phyloP scores from a whole-genome alignment of 2,329 filamentous ascomycete genomes.

The Aureobasidium sp. region DNA sequence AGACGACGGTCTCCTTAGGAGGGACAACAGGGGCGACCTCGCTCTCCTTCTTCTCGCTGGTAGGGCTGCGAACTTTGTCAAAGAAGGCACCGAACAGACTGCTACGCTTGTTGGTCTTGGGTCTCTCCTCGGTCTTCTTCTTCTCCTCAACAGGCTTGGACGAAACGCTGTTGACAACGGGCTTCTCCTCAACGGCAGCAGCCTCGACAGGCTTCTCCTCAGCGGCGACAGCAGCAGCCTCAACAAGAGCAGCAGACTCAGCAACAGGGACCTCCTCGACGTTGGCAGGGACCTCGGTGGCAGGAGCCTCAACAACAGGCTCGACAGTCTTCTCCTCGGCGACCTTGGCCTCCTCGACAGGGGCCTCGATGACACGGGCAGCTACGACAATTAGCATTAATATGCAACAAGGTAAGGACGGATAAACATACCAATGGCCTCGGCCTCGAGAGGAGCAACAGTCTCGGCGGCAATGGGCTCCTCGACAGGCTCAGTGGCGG shows the following conservation, averaged over 20 bases:
- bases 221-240: slow-evolving; percentile 7
- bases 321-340: slow-evolving; percentile 26
- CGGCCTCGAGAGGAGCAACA: slow-evolving; percentile 25
- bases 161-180: slow-evolving; percentile 37
- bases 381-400: slow-evolving; percentile 21
- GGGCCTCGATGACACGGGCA: slow-evolving; percentile 27
- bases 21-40: slow-evolving; percentile 50
- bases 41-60: slow-evolving; percentile 61
- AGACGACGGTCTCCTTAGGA: slow-evolving; percentile 41
- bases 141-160: slow-evolving; percentile 30
- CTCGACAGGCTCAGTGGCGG: slow-evolving; percentile 33
- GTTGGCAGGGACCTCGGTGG: slow-evolving; percentile 37
- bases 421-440: slow-evolving; percentile 26
- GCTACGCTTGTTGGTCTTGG: slow-evolving; percentile 72
- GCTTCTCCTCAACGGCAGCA: slow-evolving; percentile 33
- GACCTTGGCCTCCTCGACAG: slow-evolving; percentile 22
- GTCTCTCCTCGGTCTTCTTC: slow-evolving; percentile 35
- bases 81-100: slow-evolving; percentile 69
- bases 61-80: slow-evolving; percentile 50
- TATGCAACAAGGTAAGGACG: slow-evolving; percentile 20
- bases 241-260: slow-evolving; percentile 4
- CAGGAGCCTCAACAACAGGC: slow-evolving; percentile 39
- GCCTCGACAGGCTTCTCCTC: slow-evolving; percentile 39
- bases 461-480: slow-evolving; percentile 24
- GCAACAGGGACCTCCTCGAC: slow-evolving; percentile 13